A percentile compares a stretch with the other conserved stretches of the same genome.
These are phyloP conservation scores for Apiotrichum sp. DNA, from an alignment of 1,284 basidiomycete genomes.

Conservation along the genomic window DNA sequence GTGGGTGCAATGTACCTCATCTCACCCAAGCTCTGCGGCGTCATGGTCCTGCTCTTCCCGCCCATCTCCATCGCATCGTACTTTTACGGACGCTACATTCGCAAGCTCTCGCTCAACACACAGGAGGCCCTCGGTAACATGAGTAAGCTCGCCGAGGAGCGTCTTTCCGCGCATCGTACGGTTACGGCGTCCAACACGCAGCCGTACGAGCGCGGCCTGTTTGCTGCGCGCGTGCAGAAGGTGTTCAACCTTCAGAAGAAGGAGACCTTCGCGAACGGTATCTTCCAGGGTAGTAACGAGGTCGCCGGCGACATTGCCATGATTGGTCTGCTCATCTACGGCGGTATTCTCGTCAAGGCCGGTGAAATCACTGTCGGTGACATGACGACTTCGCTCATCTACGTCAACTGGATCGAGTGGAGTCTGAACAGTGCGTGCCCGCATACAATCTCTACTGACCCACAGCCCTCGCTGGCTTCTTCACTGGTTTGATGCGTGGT, in stretches of 20 bases:
- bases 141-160: conserved; percentile 43
- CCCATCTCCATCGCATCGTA: conserved; percentile 45
- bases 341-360: conserved; percentile 38
- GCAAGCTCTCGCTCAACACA: conserved; percentile 40
- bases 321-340: conserved; percentile 44
- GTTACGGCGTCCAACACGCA: conserved; percentile 44
- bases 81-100: conserved; percentile 45
- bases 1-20: conserved; percentile 44
- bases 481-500: conserved; percentile 46
- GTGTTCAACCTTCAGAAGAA: conserved; percentile 43
- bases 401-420: conserved; percentile 47
- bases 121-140: conserved; percentile 45
- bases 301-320: conserved; percentile 44
- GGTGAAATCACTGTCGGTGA: conserved; percentile 44
- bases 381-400: conserved; percentile 45
- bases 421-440: conserved; percentile 39
- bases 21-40: conserved; percentile 39
- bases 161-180: conserved; percentile 43
- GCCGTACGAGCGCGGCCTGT: conserved; percentile 31
- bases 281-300: conserved; percentile 43
- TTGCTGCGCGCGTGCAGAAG: conserved; percentile 34
- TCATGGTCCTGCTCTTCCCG: conserved; percentile 43
- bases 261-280: conserved; percentile 44
- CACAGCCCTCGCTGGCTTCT: conserved; percentile 42
- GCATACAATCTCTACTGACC: not conserved